Conservation (phyloP, 106 monocot genomes). For the Xerophyta viscosa region DNA sequence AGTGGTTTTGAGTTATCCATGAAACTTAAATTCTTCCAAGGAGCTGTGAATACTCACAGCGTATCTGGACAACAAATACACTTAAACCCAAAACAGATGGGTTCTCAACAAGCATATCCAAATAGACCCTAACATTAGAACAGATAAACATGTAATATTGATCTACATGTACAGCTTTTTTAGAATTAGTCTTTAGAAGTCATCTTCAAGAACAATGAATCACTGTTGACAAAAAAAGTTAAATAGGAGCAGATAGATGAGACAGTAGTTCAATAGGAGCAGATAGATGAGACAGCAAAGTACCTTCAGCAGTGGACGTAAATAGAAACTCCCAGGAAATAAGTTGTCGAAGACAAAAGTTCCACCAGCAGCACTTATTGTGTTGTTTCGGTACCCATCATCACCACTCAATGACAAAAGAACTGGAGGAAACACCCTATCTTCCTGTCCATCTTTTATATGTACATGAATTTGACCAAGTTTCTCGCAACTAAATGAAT, state of each 20-base stretch:
- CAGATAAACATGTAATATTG: too few species aligned
- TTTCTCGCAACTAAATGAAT: constrained; percentile 77
- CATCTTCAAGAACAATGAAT: too few species aligned
- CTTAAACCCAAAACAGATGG: too few species aligned
- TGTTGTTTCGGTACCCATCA: constrained; percentile 95
- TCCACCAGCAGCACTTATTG: constrained; percentile 71
- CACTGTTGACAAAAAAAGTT: background rate
- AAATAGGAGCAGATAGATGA: background rate
- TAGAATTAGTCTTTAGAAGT: too few species aligned
- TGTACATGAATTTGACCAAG: constrained; percentile 74
- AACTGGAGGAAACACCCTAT: constrained; percentile 66
- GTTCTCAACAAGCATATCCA: too few species aligned
- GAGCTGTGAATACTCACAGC: too few species aligned
- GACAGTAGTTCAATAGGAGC: background rate
- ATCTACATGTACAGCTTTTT: too few species aligned
- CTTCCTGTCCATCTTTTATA: constrained; percentile 34
- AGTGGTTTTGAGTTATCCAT: too few species aligned
- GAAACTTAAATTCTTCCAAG: too few species aligned
- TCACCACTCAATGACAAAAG: constrained; percentile 95
- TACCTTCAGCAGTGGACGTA: constrained; percentile 96
- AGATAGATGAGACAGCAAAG: too few species aligned
- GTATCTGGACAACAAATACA: too few species aligned
- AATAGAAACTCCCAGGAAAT: constrained; percentile 96
- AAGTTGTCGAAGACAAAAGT: constrained; percentile 65
- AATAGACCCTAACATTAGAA: too few species aligned